Evolutionary conservation across 768 basidiomycete species (phyloP), one percentile per base, ranked within the genome.

Genomic region (Tylopilus intermedius): DNA sequence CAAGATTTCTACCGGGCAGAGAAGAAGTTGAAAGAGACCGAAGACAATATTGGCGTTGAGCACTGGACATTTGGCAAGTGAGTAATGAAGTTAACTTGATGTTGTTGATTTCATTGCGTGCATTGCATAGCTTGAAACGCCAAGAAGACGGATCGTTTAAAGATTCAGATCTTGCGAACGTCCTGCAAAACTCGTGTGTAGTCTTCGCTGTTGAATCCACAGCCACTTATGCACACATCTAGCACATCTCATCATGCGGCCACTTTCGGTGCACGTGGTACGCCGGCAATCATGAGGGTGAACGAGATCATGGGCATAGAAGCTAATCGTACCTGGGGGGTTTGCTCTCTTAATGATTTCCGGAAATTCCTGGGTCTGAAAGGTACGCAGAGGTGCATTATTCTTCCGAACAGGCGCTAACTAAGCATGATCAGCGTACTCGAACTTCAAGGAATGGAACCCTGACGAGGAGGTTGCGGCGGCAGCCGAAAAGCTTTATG

Each of bases 261-360:
- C 47, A 76, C 83, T 14, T 92, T 91, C 71, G 74, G 85, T 50
- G 90, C 90, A 21, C 80, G 86, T 18, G 81, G 85, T 5, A 90
- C 86, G 2, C 90, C 90, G 44, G 76, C 67, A n/a, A 67, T 78
- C 44, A 87, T 92, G 84, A 81, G 78, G 40, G 62, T 90, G 24
- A 79, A 90, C 55, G 91, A 94, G 64, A 75, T 91, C 38, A 86
- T 93, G 87, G 88, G 88, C 39, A 91, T 93, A 43, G 82, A 87
- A 59, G 76, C 84, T 52, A 86, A 80, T 62, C 79, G 90, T 29
- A 58, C 63, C 21, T 94, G 90, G 90, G 90, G 89, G 44, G 82
- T 85, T 18, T 92, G 90, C 64, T 83, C 86, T 2, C 65, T 93
- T 56, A 93, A 93, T 57, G 90, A 92, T 54, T 93, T 93, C 70